Percentiles rank a stretch among this genome's conserved stretches.
Evolutionary conservation across 1,284 basidiomycete genomes (phyloP).

Genomic region (Blastosporella zonata): DNA sequence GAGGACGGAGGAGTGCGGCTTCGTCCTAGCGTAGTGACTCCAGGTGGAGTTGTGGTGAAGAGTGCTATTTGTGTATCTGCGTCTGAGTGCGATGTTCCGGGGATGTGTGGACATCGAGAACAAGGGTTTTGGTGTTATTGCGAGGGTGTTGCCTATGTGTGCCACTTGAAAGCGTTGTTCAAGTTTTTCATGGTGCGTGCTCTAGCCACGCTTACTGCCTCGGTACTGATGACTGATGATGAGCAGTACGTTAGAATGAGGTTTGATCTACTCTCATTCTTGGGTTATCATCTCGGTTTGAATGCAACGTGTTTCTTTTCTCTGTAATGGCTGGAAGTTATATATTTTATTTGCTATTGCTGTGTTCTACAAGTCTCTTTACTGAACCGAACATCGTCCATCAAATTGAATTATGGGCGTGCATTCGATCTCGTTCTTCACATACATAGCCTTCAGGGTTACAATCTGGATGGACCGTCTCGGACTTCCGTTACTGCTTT

Average conservation of each 20-base stretch:
- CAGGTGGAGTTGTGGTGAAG: conserved; percentile 1
- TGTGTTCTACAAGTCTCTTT: neutral
- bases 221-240: too few relatives aligned
- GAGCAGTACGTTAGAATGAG: neutral
- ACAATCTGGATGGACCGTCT: neutral
- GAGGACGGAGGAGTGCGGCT: neutral
- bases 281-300: conserved; percentile 7
- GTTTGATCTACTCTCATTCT: neutral
- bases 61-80: neutral
- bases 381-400: neutral
- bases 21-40: conserved; percentile 1
- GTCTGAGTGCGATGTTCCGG: conserved; percentile 5
- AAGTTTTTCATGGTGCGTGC: conserved; percentile 8
- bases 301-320: conserved; percentile 1
- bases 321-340: conserved; percentile 9
- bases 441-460: neutral
- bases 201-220: too few relatives aligned
- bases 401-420: neutral
- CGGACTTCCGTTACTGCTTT: neutral
- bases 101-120: conserved; percentile 6
- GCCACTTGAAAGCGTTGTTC: conserved; percentile 10
- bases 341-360: neutral
- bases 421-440: neutral
- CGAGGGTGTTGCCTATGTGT: conserved; percentile 9
- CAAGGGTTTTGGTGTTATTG: conserved; percentile 10